Conservation (phyloP, 208 protist species). For the Wallacemonas sp. region DNA sequence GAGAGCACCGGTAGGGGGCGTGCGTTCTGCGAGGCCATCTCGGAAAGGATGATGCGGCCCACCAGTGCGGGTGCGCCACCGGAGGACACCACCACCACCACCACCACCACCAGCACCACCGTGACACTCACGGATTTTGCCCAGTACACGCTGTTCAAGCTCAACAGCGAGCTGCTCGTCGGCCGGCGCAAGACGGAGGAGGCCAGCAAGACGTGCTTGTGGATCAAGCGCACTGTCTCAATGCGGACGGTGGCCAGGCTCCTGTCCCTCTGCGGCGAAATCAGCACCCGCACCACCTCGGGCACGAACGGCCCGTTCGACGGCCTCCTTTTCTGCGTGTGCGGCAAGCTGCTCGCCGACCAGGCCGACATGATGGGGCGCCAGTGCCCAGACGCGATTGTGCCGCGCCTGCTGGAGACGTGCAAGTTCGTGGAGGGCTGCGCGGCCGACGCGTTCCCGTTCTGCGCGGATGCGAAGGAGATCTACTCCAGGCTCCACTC, state of each 20-base stretch:
- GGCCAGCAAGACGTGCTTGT: slow-evolving; percentile 13
- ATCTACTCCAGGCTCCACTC: slow-evolving; percentile 71
- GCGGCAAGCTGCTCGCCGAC: slow-evolving; percentile 61
- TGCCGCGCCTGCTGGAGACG: slow-evolving; percentile 49
- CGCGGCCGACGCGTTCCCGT: slow-evolving; percentile 3
- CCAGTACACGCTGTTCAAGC: slow-evolving; percentile 22
- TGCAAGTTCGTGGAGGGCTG: slow-evolving; percentile 28
- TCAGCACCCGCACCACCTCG: not conserved
- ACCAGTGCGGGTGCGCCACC: slow-evolving; percentile 15
- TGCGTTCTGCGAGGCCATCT: slow-evolving; percentile 22
- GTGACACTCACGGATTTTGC: slow-evolving; percentile 20
- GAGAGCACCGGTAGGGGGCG: slow-evolving; percentile 36
- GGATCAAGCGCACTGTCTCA: slow-evolving; percentile 2
- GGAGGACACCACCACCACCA: too few relatives aligned
- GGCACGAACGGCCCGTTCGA: slow-evolving; percentile 16
- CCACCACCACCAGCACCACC: slow-evolving; percentile 3
- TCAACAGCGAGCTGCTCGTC: slow-evolving; percentile 18
- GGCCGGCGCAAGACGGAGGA: not conserved
- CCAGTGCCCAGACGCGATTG: slow-evolving; percentile 56
- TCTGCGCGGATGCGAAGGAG: slow-evolving; percentile 43
- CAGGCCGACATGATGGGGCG: slow-evolving; percentile 63
- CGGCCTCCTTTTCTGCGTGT: slow-evolving; percentile 62
- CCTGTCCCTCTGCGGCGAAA: slow-evolving; percentile 15
- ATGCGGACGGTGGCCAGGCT: slow-evolving; percentile 17
- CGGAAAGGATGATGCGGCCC: slow-evolving; percentile 17